phyloP scores from a whole-genome alignment of 768 basidiomycete genomes.

The Megacollybia marginata region DNA sequence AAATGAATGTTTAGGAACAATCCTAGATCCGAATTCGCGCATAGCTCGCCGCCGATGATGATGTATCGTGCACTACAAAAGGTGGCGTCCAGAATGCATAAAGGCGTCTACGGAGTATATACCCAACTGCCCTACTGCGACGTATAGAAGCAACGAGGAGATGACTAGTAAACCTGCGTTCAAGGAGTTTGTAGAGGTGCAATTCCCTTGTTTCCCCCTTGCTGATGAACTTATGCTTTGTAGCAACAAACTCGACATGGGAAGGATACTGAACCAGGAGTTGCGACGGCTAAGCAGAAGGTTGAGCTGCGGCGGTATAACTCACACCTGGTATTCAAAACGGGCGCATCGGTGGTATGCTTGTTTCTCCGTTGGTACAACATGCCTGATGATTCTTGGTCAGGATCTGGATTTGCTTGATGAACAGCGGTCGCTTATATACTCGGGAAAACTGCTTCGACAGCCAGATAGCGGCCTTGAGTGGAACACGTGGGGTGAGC shows the following conservation, averaged over 20 bases:
- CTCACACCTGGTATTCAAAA: conserved; percentile 71
- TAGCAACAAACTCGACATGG: conserved; percentile 92
- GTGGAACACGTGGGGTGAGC: conserved; percentile 86
- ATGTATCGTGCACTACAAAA: too few species aligned
- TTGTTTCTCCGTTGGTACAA: too few species aligned
- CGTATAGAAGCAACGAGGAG: conserved; percentile 83
- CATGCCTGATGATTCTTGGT: too few species aligned
- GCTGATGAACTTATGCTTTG: conserved; percentile 77
- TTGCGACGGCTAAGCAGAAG: conserved; percentile 80
- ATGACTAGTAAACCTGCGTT: conserved; percentile 77
- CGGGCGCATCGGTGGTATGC: conserved; percentile 66
- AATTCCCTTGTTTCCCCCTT: conserved; percentile 38
- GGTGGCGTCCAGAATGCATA: too few species aligned
- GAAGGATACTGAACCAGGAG: conserved; percentile 84
- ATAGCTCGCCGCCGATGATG: too few species aligned
- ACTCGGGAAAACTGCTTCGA: conserved; percentile 75
- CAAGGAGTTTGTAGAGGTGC: conserved; percentile 78
- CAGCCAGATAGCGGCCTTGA: conserved; percentile 86
- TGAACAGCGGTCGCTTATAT: conserved; percentile 74
- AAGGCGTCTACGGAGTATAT: too few species aligned
- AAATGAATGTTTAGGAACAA: too few species aligned
- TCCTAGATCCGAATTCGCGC: too few species aligned
- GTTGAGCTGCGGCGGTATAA: conserved; percentile 88
- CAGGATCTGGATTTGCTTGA: conserved; percentile 91
- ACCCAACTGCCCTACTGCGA: too few species aligned